These are phyloP conservation scores for Penicillium antarcticum DNA, from an alignment of 495 filamentous ascomycete species.

Conservation along the genomic window DNA sequence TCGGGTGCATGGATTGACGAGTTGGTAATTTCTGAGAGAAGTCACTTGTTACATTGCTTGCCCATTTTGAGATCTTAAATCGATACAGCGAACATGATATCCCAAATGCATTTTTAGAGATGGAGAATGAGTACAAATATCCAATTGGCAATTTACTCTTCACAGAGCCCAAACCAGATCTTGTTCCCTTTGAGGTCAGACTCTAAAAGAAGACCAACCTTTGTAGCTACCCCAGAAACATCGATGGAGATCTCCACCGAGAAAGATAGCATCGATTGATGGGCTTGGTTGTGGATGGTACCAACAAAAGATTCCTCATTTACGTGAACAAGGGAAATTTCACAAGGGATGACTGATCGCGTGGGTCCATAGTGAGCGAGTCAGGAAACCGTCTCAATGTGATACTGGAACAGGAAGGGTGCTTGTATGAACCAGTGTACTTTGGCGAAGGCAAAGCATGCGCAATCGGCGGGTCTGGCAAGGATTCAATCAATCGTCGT, in stretches of 20 bases:
- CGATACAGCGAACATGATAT: not conserved
- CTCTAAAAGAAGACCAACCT: slow-evolving; percentile 28
- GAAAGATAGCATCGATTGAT: not conserved
- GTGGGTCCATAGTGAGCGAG: not conserved
- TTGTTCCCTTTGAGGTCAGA: slow-evolving; percentile 26
- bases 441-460: slow-evolving; percentile 9
- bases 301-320: slow-evolving; percentile 18
- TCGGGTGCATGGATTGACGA: slow-evolving; percentile 67
- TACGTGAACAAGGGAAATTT: slow-evolving; percentile 5
- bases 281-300: not conserved
- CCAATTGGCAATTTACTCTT: not conserved
- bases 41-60: not conserved
- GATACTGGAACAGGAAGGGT: slow-evolving; percentile 3
- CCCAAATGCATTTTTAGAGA: too few relatives aligned
- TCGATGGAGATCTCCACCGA: slow-evolving; percentile 37
- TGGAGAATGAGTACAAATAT: not conserved
- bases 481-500: slow-evolving; percentile 3
- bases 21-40: slow-evolving; percentile 60
- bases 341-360: not conserved
- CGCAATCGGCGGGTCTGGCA: slow-evolving; percentile 11
- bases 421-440: slow-evolving; percentile 14
- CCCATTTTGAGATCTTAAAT: too few relatives aligned
- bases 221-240: slow-evolving; percentile 25
- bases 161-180: slow-evolving; percentile 22
- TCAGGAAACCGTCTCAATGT: not conserved